Base-by-base conservation (phyloP, 345 rosid genomes). In the Eucalyptus coolabah region DNA sequence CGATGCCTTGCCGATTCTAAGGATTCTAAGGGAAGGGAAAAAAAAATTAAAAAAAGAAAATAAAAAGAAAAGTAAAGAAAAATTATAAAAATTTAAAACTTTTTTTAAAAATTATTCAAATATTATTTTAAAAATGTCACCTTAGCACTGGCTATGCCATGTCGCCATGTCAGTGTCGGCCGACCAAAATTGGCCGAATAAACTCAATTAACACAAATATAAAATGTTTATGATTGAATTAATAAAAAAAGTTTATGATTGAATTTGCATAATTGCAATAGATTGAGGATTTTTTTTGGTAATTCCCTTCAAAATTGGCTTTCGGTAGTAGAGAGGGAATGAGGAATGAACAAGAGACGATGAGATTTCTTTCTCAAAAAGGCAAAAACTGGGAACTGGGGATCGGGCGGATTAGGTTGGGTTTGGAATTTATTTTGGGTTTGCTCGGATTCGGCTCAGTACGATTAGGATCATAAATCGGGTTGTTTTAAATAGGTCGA, bases 181-280 rank as follows among this genome's bases (percentile, higher is more conserved):
- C 0, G 4, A 0, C 0, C 9, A 18, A 18, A 18, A 53, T 53
- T 8, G 10, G 0, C 0, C 0, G 2, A 53, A 53, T 21, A 0
- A 53, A 53, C 5, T 53, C 59, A 8, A 53, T 53, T 53, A 2
- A 2, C 2, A 19, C 5, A 53, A 53, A 53, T 53, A 0, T 53
- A 53, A 53, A 53, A 53, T 1, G 0, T 19, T 19, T 53, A 19
- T 2, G 26, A 19, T 19, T 53, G 24, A 8, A 19, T 19, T 19
- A 3, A 19, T 0, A 19, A 53, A 7, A 53, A 53, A 53, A 53
- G 9, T 18, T 53, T 53, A 53, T 0, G 0, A 3, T 1, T 0
- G 24, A 53, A 53, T 53, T 8, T 0, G 2, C 0, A 53, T 3
- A 19, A 53, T 53, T 53, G 0, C 2, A 53, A 53, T 53, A 53